These are phyloP conservation scores for Acer saccharum DNA, from an alignment of 345 rosid species.

Conservation along the genomic window DNA sequence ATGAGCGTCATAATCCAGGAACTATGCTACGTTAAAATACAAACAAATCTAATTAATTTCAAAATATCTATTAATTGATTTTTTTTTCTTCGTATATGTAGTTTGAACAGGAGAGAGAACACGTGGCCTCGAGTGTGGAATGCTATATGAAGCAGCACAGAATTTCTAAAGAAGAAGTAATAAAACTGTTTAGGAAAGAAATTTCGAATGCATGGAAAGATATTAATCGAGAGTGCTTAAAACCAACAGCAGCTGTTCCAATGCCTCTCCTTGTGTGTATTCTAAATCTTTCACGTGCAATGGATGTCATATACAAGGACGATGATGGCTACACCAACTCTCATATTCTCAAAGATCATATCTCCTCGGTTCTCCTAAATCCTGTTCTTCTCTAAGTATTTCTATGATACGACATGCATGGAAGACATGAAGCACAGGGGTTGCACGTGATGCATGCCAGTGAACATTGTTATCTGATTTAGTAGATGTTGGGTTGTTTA, in stretches of 20 bases:
- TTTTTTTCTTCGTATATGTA: neutral
- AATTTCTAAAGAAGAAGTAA: constrained; percentile 5
- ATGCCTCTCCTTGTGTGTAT: constrained; percentile 13
- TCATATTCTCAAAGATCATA: constrained; percentile 10
- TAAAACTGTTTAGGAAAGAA: neutral
- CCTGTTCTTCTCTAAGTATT: neutral
- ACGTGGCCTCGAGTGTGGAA: constrained; percentile 23
- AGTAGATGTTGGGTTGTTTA: too few relatives aligned
- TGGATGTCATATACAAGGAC: constrained; percentile 26
- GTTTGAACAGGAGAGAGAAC: constrained; percentile 32
- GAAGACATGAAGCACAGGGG: too few relatives aligned
- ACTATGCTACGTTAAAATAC: too few relatives aligned
- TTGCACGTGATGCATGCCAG: too few relatives aligned
- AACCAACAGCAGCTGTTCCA: constrained; percentile 2
- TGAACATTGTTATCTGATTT: too few relatives aligned
- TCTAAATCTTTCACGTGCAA: constrained; percentile 23
- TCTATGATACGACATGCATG: too few relatives aligned
- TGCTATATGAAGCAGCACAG: constrained; percentile 22
- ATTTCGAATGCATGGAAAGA: constrained; percentile 30
- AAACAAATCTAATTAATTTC: too few relatives aligned
- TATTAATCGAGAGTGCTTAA: constrained; percentile 23
- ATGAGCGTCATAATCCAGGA: too few relatives aligned
- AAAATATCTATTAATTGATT: too few relatives aligned
- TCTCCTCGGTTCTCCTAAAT: constrained; percentile 21
- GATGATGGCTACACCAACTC: constrained; percentile 26